Percentiles rank a stretch among this genome's conserved stretches.
Conservation (phyloP, 2,329 filamentous ascomycete genomes). For the Sordariomycetes sp. region DNA sequence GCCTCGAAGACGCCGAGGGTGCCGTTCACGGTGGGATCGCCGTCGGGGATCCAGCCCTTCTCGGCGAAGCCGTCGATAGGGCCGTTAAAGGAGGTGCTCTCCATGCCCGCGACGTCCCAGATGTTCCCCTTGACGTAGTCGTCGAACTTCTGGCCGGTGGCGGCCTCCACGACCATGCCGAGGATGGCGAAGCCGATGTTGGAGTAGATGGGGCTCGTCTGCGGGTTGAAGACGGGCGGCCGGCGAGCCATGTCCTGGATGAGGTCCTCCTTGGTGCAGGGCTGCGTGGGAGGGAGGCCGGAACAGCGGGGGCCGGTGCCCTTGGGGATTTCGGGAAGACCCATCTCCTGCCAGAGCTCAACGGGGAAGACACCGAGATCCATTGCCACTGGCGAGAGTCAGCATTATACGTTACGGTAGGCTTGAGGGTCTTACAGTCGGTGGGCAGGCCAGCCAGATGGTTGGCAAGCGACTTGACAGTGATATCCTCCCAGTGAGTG, state of each 20-base stretch:
- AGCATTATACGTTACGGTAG: conserved; percentile 7
- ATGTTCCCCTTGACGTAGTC: conserved; percentile 29
- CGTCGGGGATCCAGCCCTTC: conserved; percentile 24
- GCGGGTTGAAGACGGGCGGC: conserved; percentile 30
- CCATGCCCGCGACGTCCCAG: conserved; percentile 30
- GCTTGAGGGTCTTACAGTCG: no score
- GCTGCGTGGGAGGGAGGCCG: conserved; percentile 20
- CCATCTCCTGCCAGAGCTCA: conserved; percentile 16
- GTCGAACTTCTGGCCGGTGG: conserved; percentile 27
- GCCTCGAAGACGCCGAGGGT: conserved; percentile 21
- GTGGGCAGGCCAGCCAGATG: conserved; percentile 33
- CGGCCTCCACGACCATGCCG: conserved; percentile 32
- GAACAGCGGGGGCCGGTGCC: conserved; percentile 20
- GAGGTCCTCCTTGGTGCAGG: conserved; percentile 19
- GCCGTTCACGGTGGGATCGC: conserved; percentile 21
- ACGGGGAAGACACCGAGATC: conserved; percentile 19
- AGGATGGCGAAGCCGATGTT: conserved; percentile 36
- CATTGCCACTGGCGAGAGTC: conserved; percentile 15
- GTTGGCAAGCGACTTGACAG: conserved; percentile 30
- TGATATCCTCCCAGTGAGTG: conserved; percentile 37
- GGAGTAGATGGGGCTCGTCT: conserved; percentile 36
- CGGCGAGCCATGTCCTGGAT: conserved; percentile 15
- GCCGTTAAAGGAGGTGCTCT: conserved; percentile 23
- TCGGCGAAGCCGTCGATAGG: conserved; percentile 15
- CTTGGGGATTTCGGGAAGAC: conserved; percentile 19